Evolutionary conservation across 1,284 basidiomycete species (phyloP), one percentile per base, ranked within the genome.

Genomic region (Pseudozyma hubeiensis): DNA sequence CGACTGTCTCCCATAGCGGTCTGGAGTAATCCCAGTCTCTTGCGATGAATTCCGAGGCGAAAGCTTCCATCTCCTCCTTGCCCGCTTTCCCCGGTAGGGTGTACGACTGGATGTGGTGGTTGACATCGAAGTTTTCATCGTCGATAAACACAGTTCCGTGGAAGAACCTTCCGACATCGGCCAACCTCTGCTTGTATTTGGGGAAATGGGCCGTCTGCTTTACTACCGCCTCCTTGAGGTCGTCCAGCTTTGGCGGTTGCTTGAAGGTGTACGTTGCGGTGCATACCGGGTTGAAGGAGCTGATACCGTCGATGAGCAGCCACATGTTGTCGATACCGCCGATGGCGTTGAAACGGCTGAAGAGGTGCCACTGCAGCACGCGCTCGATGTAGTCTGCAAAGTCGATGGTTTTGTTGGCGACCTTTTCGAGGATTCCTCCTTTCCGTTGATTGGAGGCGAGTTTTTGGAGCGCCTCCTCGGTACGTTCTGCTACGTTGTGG

Each of bases 261-360:
- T 71, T 68, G 48, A 83, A 79, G 8, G 63, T 75, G 49, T 79
- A 82, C 4, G 74, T 78, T 6, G 77, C 79, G 19, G 75, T 64
- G 64, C 81, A 83, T 24, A 79, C 77, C 2, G 82, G 81, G 46
- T 81, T 80, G 66, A 83, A 83, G 16, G 53, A 44, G 45, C 57
- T 71, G 37, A 74, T 70, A 13, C 59, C 60, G 43, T 64, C 59
- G 5, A 81, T 60, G 53, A 77, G 60, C 13, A 80, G 60, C 76
- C 75, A 78, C 74, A 80, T 76, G 69, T 75, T 71, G 64, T 79
- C 75, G 43, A 79, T 53, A n/a, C 76, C 76, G 17, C 60, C 66
- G 43, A 72, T 78, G 13, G 64, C 64, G 29, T 73, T 73, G 50
- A 60, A 54, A 10, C 70, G 52, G 48, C 64, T 67, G 57, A 53